Conservation (phyloP, 805 yeast species). For the Candida krabiensis region DNA sequence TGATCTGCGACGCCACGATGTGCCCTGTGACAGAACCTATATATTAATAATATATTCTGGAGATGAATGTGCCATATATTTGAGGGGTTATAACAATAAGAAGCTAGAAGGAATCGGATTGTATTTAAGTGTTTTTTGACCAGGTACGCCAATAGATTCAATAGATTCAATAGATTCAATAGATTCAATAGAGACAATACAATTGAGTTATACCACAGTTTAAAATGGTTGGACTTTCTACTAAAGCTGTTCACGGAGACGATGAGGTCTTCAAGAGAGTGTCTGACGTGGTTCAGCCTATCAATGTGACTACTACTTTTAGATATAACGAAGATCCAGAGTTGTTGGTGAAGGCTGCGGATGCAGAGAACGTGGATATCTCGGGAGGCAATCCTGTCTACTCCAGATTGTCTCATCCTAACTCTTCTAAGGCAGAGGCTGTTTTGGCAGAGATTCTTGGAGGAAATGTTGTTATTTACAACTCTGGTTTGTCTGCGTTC, state of each 20-base stretch:
- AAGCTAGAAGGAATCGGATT: too few relatives aligned
- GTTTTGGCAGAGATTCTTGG: conserved; percentile 59
- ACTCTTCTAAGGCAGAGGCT: conserved; percentile 64
- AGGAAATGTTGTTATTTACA: conserved; percentile 67
- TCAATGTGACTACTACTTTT: conserved; percentile 79
- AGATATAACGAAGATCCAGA: conserved; percentile 62
- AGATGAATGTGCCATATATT: too few relatives aligned
- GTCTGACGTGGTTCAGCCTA: conserved; percentile 73
- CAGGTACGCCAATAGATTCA: too few relatives aligned
- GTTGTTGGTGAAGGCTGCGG: conserved; percentile 48
- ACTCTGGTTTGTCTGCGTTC: conserved; percentile 81
- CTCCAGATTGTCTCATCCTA: conserved; percentile 77
- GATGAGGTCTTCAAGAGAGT: conserved; percentile 53
- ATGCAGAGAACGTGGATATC: conserved; percentile 17
- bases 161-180: too few relatives aligned
- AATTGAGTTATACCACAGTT: too few relatives aligned
- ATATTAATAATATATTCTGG: too few relatives aligned
- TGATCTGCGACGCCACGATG: too few relatives aligned
- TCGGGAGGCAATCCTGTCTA: conserved; percentile 45
- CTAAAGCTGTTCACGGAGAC: conserved; percentile 70
- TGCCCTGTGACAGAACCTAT: too few relatives aligned
- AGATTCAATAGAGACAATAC: too few relatives aligned
- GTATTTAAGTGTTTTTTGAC: too few relatives aligned
- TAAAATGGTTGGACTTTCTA: conserved; percentile 49
- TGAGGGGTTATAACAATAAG: too few relatives aligned